Percentiles rank a stretch among this genome's conserved stretches.
Conservation (phyloP, 2,329 filamentous ascomycete genomes). For the Calonectria pseudoreteaudii region DNA sequence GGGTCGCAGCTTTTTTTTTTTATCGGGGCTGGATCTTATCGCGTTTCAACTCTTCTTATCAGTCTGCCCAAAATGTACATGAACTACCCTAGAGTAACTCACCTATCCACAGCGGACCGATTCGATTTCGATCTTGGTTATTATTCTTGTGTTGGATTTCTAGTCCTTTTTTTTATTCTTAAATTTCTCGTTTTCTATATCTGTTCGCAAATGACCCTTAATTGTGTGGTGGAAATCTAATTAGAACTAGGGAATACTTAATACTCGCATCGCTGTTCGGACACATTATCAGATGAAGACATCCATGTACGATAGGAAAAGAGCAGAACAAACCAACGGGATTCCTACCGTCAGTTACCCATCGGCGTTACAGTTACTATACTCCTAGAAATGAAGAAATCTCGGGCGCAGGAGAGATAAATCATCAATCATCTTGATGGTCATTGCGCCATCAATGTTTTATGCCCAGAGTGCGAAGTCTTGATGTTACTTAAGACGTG, state of each 20-base stretch:
- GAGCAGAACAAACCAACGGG: no score
- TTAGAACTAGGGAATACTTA: no score
- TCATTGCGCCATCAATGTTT: background rate
- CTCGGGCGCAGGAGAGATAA: background rate
- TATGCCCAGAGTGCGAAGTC: background rate
- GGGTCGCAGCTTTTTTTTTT: conserved; percentile 42
- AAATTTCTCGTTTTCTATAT: no score
- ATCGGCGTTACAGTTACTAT: background rate
- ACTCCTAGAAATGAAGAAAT: background rate
- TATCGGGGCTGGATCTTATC: conserved; percentile 45
- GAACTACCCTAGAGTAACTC: background rate
- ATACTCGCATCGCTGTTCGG: no score
- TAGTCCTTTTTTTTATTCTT: no score
- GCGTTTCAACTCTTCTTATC: conserved; percentile 30
- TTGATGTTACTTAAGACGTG: background rate
- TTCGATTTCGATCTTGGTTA: background rate
- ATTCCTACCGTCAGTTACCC: no score
- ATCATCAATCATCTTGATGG: background rate
- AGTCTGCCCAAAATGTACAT: no score
- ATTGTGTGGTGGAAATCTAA: no score
- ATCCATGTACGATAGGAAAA: no score
- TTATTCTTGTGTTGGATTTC: no score
- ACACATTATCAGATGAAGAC: no score
- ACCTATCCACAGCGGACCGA: background rate
- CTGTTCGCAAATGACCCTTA: no score